Conservation (phyloP, 2,329 filamentous ascomycete species). For the Trichoderma guizhouense region DNA sequence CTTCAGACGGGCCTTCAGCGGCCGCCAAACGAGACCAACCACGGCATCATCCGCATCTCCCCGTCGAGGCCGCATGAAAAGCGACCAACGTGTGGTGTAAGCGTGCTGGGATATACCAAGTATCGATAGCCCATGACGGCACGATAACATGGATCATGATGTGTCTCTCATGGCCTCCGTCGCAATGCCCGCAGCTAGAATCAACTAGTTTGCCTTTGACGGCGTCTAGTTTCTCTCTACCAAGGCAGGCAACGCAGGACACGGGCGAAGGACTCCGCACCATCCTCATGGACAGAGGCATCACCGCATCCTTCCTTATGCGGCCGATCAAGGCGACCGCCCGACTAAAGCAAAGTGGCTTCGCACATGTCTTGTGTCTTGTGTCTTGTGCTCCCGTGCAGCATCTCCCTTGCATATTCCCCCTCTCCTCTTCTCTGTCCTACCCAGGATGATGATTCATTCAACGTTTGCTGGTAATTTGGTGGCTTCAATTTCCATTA, state of each 20-base stretch:
- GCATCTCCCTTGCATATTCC: neutral
- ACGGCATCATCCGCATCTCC: constrained; percentile 15
- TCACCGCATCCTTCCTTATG: constrained; percentile 22
- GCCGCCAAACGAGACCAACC: constrained; percentile 12
- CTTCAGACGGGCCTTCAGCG: neutral
- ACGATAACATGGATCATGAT: neutral
- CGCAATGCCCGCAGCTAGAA: neutral
- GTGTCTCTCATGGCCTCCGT: neutral
- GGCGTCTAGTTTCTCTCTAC: neutral
- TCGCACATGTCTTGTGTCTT: neutral
- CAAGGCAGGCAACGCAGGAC: neutral
- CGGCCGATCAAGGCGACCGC: constrained; percentile 29
- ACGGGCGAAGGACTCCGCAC: constrained; percentile 4
- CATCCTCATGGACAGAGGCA: neutral
- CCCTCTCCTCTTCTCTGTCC: neutral
- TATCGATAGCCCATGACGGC: neutral
- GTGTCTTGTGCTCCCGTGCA: neutral
- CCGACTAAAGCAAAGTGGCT: constrained; percentile 13
- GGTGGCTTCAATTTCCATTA: neutral
- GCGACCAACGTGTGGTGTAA: constrained; percentile 8
- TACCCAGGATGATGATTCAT: neutral
- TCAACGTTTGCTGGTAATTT: neutral
- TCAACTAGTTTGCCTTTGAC: neutral
- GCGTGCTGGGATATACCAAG: constrained; percentile 1
- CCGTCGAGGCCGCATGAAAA: constrained; percentile 18